These are phyloP conservation scores for Diaporthe humulicola DNA, from an alignment of 2,329 filamentous ascomycete genomes.

Conservation along the genomic window DNA sequence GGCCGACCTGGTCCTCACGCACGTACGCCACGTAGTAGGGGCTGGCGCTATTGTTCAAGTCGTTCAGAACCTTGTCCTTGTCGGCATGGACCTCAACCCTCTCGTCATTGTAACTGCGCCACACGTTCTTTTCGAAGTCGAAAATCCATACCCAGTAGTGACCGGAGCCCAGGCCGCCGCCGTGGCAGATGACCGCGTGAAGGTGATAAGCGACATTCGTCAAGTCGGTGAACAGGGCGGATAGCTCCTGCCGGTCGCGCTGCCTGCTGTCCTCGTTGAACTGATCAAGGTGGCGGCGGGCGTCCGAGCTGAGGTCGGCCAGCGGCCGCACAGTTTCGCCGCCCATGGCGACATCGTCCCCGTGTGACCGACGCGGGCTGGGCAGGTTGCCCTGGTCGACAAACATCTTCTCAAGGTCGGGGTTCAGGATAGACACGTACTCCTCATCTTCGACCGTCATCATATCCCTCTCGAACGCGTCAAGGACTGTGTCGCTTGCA, in stretches of 20 bases:
- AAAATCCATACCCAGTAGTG: constrained; percentile 99
- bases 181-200: constrained; percentile 94
- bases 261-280: constrained; percentile 28
- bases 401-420: constrained; percentile 45
- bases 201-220: constrained; percentile 81
- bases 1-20: constrained; percentile 45
- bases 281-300: constrained; percentile 29
- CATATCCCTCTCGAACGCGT: constrained; percentile 31
- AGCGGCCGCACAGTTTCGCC: not conserved
- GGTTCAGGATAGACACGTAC: constrained; percentile 41
- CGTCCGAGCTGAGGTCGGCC: constrained; percentile 22
- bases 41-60: constrained; percentile 77
- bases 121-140: constrained; percentile 84
- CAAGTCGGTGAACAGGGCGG: constrained; percentile 72
- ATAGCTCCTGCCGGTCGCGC: constrained; percentile 48
- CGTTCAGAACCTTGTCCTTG: constrained; percentile 76
- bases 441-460: constrained; percentile 36
- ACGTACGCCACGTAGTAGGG: constrained; percentile 63
- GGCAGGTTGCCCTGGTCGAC: constrained; percentile 51
- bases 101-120: constrained; percentile 96
- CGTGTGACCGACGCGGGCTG: not conserved
- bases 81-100: constrained; percentile 78
- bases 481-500: constrained; percentile 8
- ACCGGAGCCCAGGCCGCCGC: constrained; percentile 78
- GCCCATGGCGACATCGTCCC: constrained; percentile 9